These are phyloP conservation scores for Lablab purpureus DNA, from an alignment of 306 rosid species.

Conservation along the genomic window DNA sequence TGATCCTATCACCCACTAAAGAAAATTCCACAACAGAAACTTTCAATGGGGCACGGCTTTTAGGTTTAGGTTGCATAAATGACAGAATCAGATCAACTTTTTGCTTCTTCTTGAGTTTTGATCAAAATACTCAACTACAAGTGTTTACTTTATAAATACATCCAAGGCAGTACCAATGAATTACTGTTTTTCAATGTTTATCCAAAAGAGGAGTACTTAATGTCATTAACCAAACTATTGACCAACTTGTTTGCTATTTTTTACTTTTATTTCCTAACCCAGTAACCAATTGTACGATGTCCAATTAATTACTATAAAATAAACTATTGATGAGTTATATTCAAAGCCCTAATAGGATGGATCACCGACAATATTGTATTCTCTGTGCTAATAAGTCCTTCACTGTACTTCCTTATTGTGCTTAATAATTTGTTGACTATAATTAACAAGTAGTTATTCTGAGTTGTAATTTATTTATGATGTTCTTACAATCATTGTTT, in stretches of 20 bases:
- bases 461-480: too few relatives aligned
- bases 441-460: too few relatives aligned
- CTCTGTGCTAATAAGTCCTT: not conserved
- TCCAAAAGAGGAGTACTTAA: constrained; percentile 2
- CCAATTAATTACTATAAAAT: not conserved
- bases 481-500: not conserved
- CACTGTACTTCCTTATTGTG: not conserved
- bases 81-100: not conserved
- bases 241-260: not conserved
- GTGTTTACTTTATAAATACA: constrained; percentile 4
- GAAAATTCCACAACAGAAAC: constrained; percentile 22
- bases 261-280: not conserved
- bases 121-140: constrained; percentile 8
- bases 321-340: not conserved
- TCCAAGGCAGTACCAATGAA: not conserved
- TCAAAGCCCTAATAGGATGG: not conserved
- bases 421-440: too few relatives aligned
- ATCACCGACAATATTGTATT: not conserved
- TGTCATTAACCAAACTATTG: not conserved
- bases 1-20: not conserved
- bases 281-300: not conserved
- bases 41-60: constrained; percentile 29
- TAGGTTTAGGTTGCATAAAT: not conserved
- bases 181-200: not conserved
- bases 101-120: not conserved